Base-by-base conservation (phyloP, 306 rosid species). In the Rubus parviflorus region DNA sequence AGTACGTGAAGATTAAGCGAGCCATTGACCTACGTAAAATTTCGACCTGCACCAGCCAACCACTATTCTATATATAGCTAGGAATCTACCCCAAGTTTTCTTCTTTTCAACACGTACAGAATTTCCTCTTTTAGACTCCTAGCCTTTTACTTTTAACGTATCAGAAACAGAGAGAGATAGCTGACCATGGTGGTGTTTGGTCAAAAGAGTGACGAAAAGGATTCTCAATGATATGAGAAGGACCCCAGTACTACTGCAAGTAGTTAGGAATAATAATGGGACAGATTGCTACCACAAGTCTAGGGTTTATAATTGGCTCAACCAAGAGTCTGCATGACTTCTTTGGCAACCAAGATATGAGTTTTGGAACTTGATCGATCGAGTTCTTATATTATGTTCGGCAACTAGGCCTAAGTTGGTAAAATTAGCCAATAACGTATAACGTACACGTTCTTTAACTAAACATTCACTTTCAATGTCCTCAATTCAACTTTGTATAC, bases 171-270 rank as follows among this genome's bases (percentile, higher is more conserved):
- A 68, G 60, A 70, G 37, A 42, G 73, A 75, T 48, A 82, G 86
- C 63, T 76, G 86, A 73, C 79, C 77, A 46, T 42, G 43, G 30
- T 58, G 37, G 15, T 46, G 65, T 61, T 47, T 38, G 48, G 82
- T 85, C 80, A 70, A 82, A 82, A 41, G 22, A 73, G 79, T 81
- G 80, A 88, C 85, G 86, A 69, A 77, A 64, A 70, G 69, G 77
- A 68, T 79, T 73, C 63, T 73, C 74, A 70, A 70, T 79, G 51
- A 87, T 83, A 56, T 49, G 79, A 60, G 73, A 45, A 58, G 77
- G 74, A 72, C 81, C 86, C 70, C 49, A 61, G 48, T 45, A 45
- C 20, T 45, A 45, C 20, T 64, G 69, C 69, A 75, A 72, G 85
- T 79, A 22, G 86, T 72, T 85, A 69, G 75, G 78, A 83, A 69